phyloP scores from a whole-genome alignment of 225 moss, liverwort and hornwort genomes.

The Ulota crispa region DNA sequence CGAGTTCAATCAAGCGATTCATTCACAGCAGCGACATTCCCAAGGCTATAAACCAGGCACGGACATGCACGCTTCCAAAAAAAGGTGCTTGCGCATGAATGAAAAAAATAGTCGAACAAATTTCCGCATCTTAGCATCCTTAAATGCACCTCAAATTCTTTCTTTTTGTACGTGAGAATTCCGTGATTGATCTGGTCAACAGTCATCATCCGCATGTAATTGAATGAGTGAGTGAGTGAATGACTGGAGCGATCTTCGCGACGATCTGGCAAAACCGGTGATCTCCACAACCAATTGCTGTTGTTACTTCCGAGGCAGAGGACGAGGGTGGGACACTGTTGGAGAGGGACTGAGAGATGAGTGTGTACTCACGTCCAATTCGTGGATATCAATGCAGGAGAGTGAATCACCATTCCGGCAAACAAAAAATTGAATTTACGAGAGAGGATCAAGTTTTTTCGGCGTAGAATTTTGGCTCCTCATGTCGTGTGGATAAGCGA shows the following conservation, averaged over 20 bases:
- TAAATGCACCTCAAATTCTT: not conserved
- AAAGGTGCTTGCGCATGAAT: constrained; percentile 10
- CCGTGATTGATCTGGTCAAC: constrained; percentile 4
- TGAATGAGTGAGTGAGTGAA: too few species aligned
- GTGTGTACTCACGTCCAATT: not conserved
- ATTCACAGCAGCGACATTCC: not conserved
- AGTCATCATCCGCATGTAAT: not conserved
- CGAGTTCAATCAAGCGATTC: not conserved
- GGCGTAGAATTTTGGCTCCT: not conserved
- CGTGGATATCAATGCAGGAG: constrained; percentile 8
- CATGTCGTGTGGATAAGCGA: constrained; percentile 1
- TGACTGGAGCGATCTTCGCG: not conserved
- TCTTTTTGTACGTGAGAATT: not conserved
- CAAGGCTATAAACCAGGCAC: constrained; percentile 24
- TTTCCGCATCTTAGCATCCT: not conserved
- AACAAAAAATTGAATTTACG: not conserved
- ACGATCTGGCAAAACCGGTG: constrained; percentile 5
- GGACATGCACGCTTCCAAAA: constrained; percentile 23
- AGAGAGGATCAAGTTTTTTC: not conserved
- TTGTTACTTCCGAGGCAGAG: not conserved
- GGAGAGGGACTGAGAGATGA: not conserved
- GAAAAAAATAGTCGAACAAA: not conserved
- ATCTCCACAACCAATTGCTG: constrained; percentile 14
- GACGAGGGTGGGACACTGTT: too few species aligned
- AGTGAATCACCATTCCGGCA: not conserved